These are phyloP conservation scores for Setaria italica DNA, from an alignment of 202 grass and related monocot species.

Conservation along the genomic window DNA sequence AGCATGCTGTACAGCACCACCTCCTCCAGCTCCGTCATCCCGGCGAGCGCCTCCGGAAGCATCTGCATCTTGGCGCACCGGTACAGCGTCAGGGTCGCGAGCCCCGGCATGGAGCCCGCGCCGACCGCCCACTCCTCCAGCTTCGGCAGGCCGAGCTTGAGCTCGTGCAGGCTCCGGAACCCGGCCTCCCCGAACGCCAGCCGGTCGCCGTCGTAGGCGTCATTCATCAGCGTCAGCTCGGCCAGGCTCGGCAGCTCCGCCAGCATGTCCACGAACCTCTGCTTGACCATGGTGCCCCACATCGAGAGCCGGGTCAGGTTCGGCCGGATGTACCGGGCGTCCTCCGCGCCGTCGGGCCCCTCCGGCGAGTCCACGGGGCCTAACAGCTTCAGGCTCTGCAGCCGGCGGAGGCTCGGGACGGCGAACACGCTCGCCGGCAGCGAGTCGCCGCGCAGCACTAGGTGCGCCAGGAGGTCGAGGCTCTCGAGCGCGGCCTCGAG, in stretches of 20 bases:
- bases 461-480: slow-evolving; percentile 58
- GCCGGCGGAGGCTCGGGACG: slow-evolving; percentile 48
- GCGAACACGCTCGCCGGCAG: slow-evolving; percentile 50
- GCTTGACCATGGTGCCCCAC: slow-evolving; percentile 47
- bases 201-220: slow-evolving; percentile 42
- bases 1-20: slow-evolving; percentile 57
- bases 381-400: slow-evolving; percentile 52
- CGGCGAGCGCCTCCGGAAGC: slow-evolving; percentile 56
- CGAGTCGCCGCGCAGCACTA: slow-evolving; percentile 44
- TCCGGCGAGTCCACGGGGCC: slow-evolving; percentile 39
- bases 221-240: slow-evolving; percentile 40
- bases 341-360: not conserved
- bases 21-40: slow-evolving; percentile 57
- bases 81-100: slow-evolving; percentile 49
- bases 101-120: slow-evolving; percentile 37
- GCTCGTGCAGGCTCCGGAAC: slow-evolving; percentile 46
- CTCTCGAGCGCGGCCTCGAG: slow-evolving; percentile 49
- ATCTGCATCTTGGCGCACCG: slow-evolving; percentile 52
- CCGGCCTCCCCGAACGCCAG: slow-evolving; percentile 50
- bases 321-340: slow-evolving; percentile 54
- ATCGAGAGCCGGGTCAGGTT: slow-evolving; percentile 58
- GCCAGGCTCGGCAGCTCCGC: slow-evolving; percentile 58
- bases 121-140: slow-evolving; percentile 64
- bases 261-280: slow-evolving; percentile 66
- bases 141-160: slow-evolving; percentile 45